phyloP scores from a whole-genome alignment of 2,329 filamentous ascomycete genomes.

The Claviceps cyperi region DNA sequence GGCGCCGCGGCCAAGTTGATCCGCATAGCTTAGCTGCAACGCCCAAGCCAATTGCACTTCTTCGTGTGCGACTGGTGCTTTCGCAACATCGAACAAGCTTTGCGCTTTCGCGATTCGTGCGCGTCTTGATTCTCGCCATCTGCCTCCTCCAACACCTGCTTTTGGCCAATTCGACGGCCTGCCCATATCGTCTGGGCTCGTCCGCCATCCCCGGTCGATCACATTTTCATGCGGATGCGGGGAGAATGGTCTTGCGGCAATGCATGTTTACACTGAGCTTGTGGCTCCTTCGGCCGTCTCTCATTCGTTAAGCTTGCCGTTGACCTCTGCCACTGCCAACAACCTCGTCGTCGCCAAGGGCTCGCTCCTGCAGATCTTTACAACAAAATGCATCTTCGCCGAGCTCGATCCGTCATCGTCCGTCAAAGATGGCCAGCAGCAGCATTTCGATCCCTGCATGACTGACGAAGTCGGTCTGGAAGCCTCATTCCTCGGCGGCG shows the following conservation, averaged over 20 bases:
- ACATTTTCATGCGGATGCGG: constrained; percentile 6
- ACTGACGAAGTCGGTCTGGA: constrained; percentile 51
- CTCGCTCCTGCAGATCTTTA: constrained; percentile 84
- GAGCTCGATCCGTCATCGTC: constrained; percentile 37
- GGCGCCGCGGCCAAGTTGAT: background rate
- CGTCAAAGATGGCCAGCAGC: constrained; percentile 23
- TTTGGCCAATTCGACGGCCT: background rate
- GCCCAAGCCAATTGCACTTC: too few relatives aligned
- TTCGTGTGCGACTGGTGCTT: background rate
- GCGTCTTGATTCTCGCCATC: background rate
- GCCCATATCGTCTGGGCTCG: background rate
- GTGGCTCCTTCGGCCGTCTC: constrained; percentile 88
- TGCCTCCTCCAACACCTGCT: background rate
- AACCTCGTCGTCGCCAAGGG: constrained; percentile 89
- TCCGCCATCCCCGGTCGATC: background rate
- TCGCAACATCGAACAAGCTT: background rate
- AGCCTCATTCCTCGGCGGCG: constrained; percentile 49
- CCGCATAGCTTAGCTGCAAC: background rate
- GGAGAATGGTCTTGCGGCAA: constrained; percentile 30
- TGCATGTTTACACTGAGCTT: constrained; percentile 98
- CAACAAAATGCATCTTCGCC: constrained; percentile 50
- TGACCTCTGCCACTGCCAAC: constrained; percentile 58
- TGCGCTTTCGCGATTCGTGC: background rate
- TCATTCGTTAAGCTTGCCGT: constrained; percentile 66
- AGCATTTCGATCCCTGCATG: constrained; percentile 36